Percentiles rank a stretch among this genome's conserved stretches.
phyloP scores from a whole-genome alignment of 192 early-diverging fungal genomes.

The Umbelopsis vinacea region DNA sequence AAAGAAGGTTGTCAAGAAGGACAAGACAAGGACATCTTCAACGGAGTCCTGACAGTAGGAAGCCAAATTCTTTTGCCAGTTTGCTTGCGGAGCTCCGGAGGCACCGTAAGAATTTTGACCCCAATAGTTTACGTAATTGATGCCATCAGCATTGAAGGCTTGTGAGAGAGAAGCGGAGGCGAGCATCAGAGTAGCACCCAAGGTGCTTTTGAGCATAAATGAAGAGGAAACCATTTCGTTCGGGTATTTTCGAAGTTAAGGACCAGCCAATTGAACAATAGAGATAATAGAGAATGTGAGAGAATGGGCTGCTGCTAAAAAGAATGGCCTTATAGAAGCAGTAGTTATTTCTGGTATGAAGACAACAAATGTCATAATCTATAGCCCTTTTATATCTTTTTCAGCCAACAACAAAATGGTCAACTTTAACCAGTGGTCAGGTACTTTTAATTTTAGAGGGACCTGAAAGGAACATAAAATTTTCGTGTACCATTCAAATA shows the following conservation, averaged over 20 bases:
- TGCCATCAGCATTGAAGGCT: constrained; percentile 16
- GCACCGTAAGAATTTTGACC: constrained; percentile 26
- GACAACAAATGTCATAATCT: neutral
- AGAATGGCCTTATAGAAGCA: neutral
- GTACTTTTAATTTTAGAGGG: neutral
- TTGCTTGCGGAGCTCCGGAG: neutral
- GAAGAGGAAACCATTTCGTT: constrained; percentile 1
- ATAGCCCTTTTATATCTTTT: neutral
- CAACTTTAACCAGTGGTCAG: neutral
- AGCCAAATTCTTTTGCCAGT: constrained; percentile 23
- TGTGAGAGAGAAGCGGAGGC: constrained; percentile 7
- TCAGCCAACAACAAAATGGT: neutral
- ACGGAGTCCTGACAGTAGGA: constrained; percentile 10
- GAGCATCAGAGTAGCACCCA: constrained; percentile 6
- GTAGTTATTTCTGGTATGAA: neutral
- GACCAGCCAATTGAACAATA: constrained; percentile 15
- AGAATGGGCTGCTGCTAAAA: neutral
- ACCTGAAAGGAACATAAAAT: neutral
- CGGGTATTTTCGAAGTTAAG: neutral
- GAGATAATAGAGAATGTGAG: neutral
- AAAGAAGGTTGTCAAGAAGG: constrained; percentile 25
- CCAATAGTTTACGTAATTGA: constrained; percentile 23
- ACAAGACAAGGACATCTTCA: constrained; percentile 20
- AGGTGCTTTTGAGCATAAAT: neutral
- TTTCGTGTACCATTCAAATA: neutral